phyloP scores from a whole-genome alignment of 2,329 filamentous ascomycete genomes.

The Neonectria hederae region DNA sequence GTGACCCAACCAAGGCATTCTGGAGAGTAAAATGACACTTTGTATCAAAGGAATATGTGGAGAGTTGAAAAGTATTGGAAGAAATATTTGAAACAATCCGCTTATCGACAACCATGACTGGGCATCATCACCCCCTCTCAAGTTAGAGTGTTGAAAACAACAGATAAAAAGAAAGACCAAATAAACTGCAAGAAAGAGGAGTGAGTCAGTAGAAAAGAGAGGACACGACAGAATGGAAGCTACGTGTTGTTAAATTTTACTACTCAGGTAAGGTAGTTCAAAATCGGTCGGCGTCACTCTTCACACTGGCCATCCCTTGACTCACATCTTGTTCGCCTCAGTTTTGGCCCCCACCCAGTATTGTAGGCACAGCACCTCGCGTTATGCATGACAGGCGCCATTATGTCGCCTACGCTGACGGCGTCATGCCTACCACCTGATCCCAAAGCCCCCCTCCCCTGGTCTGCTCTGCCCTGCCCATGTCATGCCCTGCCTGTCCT shows the following conservation, averaged over 20 bases:
- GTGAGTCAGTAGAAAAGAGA: background rate
- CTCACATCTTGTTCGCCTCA: constrained; percentile 3
- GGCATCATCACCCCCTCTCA: background rate
- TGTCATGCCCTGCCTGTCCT: background rate
- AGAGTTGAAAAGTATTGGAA: background rate
- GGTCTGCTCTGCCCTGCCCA: background rate
- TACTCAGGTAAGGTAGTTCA: too few species aligned
- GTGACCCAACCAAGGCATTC: background rate
- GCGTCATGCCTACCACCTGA: constrained; percentile 12
- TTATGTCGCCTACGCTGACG: constrained; percentile 1
- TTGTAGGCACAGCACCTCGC: constrained; percentile 3
- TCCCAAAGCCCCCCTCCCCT: background rate
- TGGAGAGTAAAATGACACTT: background rate
- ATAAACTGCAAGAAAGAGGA: background rate
- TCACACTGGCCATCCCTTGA: background rate
- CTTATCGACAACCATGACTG: background rate
- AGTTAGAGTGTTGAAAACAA: background rate
- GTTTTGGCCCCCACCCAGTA: constrained; percentile 18
- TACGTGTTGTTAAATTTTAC: too few species aligned
- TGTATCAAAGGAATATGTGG: background rate
- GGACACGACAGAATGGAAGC: background rate
- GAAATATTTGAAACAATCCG: too few species aligned
- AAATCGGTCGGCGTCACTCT: background rate
- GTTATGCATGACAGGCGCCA: background rate
- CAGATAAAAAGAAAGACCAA: background rate